These are phyloP conservation scores for Trichoderma semiorbis DNA, from an alignment of 2,329 filamentous ascomycete genomes.

Conservation along the genomic window DNA sequence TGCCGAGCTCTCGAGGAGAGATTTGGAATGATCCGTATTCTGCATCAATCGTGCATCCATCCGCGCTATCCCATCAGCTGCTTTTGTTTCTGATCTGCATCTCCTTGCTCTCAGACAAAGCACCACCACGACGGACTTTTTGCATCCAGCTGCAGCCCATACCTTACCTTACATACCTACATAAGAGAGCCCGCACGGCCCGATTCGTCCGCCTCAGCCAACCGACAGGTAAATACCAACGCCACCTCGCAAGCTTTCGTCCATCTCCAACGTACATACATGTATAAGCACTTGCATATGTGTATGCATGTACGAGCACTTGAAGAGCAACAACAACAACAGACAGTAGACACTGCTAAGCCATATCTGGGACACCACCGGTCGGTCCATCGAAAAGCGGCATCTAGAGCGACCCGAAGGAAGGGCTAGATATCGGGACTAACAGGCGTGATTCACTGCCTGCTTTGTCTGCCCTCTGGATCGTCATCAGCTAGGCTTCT, in stretches of 20 bases:
- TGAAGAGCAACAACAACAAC: background rate
- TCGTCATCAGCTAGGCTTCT: constrained; percentile 14
- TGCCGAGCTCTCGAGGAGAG: constrained; percentile 2
- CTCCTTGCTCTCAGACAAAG: background rate
- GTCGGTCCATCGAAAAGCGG: constrained; percentile 7
- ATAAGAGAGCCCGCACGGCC: background rate
- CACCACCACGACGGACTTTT: background rate
- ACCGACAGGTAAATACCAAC: background rate
- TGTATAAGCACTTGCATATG: constrained; percentile 16
- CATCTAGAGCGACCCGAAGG: constrained; percentile 13
- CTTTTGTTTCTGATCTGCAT: background rate
- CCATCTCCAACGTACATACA: constrained; percentile 6
- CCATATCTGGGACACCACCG: constrained; percentile 5
- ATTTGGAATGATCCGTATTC: constrained; percentile 15
- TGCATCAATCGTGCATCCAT: constrained; percentile 26
- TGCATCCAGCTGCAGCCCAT: constrained; percentile 4
- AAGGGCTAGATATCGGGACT: constrained; percentile 8
- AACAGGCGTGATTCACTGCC: background rate
- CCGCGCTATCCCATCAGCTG: background rate
- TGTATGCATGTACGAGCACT: background rate
- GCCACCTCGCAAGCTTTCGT: background rate
- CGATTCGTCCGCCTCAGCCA: constrained; percentile 1
- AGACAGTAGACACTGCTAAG: background rate
- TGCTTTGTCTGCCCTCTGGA: constrained; percentile 5
- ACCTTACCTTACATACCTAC: background rate